Evolutionary conservation across 495 filamentous ascomycete species (phyloP).

Genomic region (Lentithecium fluviatile): DNA sequence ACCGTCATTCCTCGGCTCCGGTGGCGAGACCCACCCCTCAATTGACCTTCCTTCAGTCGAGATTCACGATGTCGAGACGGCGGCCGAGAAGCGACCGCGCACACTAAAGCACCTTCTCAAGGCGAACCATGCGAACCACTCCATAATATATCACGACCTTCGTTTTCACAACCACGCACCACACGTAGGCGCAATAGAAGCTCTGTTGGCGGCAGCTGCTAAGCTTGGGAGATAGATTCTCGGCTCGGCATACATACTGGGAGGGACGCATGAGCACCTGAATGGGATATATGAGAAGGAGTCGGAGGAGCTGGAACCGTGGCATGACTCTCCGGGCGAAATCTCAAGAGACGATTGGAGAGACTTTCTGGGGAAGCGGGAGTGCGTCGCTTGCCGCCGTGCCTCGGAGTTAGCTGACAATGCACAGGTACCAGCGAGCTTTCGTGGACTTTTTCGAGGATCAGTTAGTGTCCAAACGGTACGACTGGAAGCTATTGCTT

Average conservation of each 20-base stretch:
- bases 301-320: slow-evolving; percentile 68
- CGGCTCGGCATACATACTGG: slow-evolving; percentile 78
- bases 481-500: slow-evolving; percentile 80
- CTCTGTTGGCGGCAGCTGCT: slow-evolving; percentile 24
- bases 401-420: not conserved
- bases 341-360: slow-evolving; percentile 81
- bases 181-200: slow-evolving; percentile 59
- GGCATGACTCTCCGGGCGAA: slow-evolving; percentile 81
- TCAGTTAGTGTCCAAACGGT: slow-evolving; percentile 67
- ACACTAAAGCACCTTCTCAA: slow-evolving; percentile 86
- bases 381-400: slow-evolving; percentile 43
- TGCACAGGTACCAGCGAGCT: slow-evolving; percentile 73
- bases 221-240: slow-evolving; percentile 53
- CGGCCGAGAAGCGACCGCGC: slow-evolving; percentile 71
- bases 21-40: slow-evolving; percentile 32
- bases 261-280: slow-evolving; percentile 68
- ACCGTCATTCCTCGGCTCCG: slow-evolving; percentile 1
- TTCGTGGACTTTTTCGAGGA: slow-evolving; percentile 94
- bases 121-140: slow-evolving; percentile 87
- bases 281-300: slow-evolving; percentile 77
- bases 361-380: slow-evolving; percentile 70
- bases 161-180: slow-evolving; percentile 84
- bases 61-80: slow-evolving; percentile 74
- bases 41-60: slow-evolving; percentile 70
- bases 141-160: slow-evolving; percentile 74